Conservation (phyloP, 345 rosid genomes). For the Lumnitzera racemosa region DNA sequence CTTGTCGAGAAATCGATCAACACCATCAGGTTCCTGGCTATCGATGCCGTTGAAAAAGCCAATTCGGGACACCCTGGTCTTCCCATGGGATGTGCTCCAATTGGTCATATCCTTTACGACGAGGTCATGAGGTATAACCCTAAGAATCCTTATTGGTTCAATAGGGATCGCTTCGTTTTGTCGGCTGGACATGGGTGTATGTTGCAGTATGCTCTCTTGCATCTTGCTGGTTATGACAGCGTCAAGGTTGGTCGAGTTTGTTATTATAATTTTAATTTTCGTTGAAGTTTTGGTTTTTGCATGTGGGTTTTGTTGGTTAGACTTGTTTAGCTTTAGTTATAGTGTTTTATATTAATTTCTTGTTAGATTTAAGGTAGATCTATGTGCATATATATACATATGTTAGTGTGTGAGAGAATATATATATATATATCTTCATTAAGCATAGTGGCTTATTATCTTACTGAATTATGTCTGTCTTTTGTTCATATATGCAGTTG, state of each 20-base stretch:
- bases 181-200: constrained; percentile 98
- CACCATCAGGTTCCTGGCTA: constrained; percentile 74
- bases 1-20: constrained; percentile 75
- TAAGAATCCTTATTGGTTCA: constrained; percentile 95
- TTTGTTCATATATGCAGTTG: too few relatives aligned
- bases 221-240: constrained; percentile 95
- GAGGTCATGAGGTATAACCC: constrained; percentile 92
- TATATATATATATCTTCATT: too few relatives aligned
- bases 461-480: too few relatives aligned
- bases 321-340: not conserved
- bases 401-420: too few relatives aligned
- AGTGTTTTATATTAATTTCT: too few relatives aligned
- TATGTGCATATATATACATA: too few relatives aligned
- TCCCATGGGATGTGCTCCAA: constrained; percentile 97
- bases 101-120: constrained; percentile 84
- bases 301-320: not conserved
- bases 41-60: constrained; percentile 96
- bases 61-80: constrained; percentile 96
- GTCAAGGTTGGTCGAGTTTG: constrained; percentile 35
- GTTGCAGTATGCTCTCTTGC: constrained; percentile 90
- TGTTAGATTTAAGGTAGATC: too few relatives aligned
- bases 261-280: not conserved
- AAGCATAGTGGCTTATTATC: too few relatives aligned
- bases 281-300: not conserved
- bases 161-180: constrained; percentile 90